These are phyloP conservation scores for Aspergillus coremiiformis DNA, from an alignment of 495 filamentous ascomycete genomes.

Conservation along the genomic window DNA sequence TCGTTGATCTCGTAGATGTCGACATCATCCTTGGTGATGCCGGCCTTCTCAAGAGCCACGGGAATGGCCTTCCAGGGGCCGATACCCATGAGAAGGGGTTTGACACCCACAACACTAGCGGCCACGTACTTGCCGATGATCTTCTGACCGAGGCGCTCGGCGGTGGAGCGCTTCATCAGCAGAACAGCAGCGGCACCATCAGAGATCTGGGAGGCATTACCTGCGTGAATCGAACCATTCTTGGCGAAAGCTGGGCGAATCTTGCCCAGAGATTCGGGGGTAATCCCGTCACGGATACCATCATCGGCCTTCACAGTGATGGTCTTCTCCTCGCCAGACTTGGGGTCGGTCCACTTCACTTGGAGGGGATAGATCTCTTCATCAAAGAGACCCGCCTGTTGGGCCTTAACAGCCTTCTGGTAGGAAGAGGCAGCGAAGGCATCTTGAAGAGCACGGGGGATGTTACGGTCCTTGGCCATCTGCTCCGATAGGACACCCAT, in stretches of 20 bases:
- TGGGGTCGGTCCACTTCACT: constrained; percentile 80
- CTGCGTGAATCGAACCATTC: constrained; percentile 88
- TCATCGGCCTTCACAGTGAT: constrained; percentile 84
- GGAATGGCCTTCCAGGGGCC: constrained; percentile 97
- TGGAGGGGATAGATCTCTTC: constrained; percentile 84
- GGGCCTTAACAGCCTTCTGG: constrained; percentile 80
- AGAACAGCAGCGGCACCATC: constrained; percentile 95
- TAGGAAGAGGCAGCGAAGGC: constrained; percentile 83
- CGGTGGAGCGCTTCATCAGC: constrained; percentile 90
- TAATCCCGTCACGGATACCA: constrained; percentile 79
- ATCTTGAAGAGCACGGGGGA: constrained; percentile 71
- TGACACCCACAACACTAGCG: constrained; percentile 78
- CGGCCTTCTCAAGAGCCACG: constrained; percentile 77
- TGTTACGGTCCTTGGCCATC: constrained; percentile 80
- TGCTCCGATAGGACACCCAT: constrained; percentile 93
- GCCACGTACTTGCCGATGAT: constrained; percentile 88
- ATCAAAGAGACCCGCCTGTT: constrained; percentile 83
- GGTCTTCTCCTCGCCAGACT: constrained; percentile 77
- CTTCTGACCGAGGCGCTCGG: constrained; percentile 76
- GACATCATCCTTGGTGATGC: constrained; percentile 81
- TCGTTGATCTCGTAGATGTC: constrained; percentile 99
- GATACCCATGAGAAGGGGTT: constrained; percentile 90
- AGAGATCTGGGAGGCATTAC: constrained; percentile 90
- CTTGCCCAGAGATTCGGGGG: constrained; percentile 76
- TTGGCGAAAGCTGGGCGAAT: constrained; percentile 89